Conservation (phyloP, 371 early-diverging fungal genomes). For the Parasitella parasitica region DNA sequence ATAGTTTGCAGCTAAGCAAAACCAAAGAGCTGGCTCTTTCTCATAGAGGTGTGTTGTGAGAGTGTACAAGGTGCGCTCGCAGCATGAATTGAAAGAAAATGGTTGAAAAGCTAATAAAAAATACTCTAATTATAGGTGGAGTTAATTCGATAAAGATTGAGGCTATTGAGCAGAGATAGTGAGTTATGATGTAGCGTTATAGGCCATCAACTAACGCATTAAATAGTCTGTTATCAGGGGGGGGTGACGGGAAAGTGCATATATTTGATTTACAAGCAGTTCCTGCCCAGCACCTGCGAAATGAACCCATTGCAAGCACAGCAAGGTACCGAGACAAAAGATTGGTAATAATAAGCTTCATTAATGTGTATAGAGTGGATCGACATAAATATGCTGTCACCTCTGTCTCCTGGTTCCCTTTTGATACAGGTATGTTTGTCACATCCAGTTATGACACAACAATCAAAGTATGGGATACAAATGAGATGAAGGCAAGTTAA, state of each 20-base stretch:
- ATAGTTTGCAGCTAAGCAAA: conserved; percentile 35
- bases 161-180: conserved; percentile 62
- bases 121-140: conserved; percentile 33
- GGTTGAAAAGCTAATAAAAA: neutral
- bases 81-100: neutral
- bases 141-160: conserved; percentile 61
- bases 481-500: conserved; percentile 58
- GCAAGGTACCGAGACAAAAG: conserved; percentile 34
- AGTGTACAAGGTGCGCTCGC: neutral
- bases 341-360: neutral
- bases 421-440: conserved; percentile 85
- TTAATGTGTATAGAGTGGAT: conserved; percentile 24
- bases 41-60: conserved; percentile 46
- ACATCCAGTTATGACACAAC: conserved; percentile 81
- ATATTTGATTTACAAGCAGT: conserved; percentile 68
- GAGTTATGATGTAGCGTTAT: conserved; percentile 12
- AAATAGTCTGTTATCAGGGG: conserved; percentile 64
- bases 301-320: conserved; percentile 47
- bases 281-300: conserved; percentile 34
- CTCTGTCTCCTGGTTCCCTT: conserved; percentile 81
- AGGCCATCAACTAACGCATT: too few relatives aligned
- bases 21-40: conserved; percentile 34
- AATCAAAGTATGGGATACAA: conserved; percentile 87
- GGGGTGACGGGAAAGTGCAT: conserved; percentile 65
- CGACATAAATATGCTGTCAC: conserved; percentile 71